Evolutionary conservation across 345 rosid genomes (phyloP), one percentile per base, ranked within the genome.

Genomic region (Eucalyptus coolabah): DNA sequence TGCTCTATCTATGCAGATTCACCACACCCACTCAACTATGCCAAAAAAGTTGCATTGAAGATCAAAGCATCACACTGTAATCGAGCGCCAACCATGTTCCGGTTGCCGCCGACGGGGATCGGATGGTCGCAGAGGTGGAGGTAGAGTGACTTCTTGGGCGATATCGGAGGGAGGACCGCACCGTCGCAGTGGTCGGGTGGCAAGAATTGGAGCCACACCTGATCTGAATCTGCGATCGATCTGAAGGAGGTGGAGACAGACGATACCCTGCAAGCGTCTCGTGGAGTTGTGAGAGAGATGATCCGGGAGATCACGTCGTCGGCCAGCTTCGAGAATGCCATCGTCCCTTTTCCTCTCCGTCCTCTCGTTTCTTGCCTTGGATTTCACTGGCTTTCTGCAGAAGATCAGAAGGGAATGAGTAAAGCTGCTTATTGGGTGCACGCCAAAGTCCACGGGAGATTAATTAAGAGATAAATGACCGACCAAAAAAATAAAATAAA

Each of bases 401-500:
- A 54, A 21, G 60, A 54, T 54, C 26, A 23, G 0, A 51, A 21
- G 59, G 59, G 59, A 50, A 13, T 12, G 50, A 12, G 14, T 13
- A 49, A 49, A 49, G 50, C 50, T 49, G 50, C 0, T 49, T 0
- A 49, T 49, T 4, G 50, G 50, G 50, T 49, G 0, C 0, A 49
- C 50, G 50, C 50, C 1, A 49, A 49, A 49, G 51, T 50, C 51
- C 17, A 50, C 2, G 51, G 51, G 51, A 14, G 51, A 50, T 50
- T 50, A 49, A 49, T 49, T 1, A 49, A 49, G 15, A 12, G 50
- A 49, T 49, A 12, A 4, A 49, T 49, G 50, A 12, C 44, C 44
- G 44, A 42, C 44, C 44, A 42, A 42, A 42, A 42, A 6, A 42
- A 42, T 42, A 42, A 40, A 40, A 40, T 40, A 40, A 42, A 42